Base-by-base conservation (phyloP, 805 yeast genomes). In the Pichia membranifaciens region DNA sequence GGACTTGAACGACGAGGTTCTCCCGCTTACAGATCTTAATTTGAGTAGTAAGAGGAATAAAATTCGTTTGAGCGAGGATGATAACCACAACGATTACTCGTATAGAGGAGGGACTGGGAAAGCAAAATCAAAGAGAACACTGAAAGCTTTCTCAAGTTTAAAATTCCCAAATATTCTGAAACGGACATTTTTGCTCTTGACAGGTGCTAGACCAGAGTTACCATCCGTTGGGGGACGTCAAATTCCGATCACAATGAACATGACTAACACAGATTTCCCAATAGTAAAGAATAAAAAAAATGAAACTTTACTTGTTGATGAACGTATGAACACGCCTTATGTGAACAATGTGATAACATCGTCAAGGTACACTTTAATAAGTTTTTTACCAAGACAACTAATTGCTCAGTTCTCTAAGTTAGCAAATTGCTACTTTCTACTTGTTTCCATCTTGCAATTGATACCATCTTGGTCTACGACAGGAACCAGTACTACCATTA, bases 401-500 rank as follows among this genome's bases (percentile, higher is more conserved):
- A 74, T 79, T 52, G 96, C 93, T 3, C 99, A 93, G 65, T 91
- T 93, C 59, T 87, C 96, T 21, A 91, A 88, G 61, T 59, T 93
- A 39, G 99, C 99, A 25, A 93, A 93, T 61, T 73, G 90, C 51
- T 91, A 93, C 64, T 93, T 93, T 66, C 68, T 93, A 76, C 73
- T 81, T 3, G 93, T 93, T 16, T 90, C 98, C 2, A 84, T 93
- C 51, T 71, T 93, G 71, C 99, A 93, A 62, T 82, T 91, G 90
- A 83, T 93, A 41, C 98, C 99, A 0, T 79, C 89, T 2, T 93
- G 96, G 97, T 87, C 96, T 1, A 88, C 99, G 5, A 93, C 99
- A 0, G 99, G 98, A 50, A 84, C 89, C 12, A 88, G 81, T 61
- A 93, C 98, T 3, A 93, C 99, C 2, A 91, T 93, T 56, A 75